Percentiles rank a stretch among this genome's conserved stretches.
phyloP scores from a whole-genome alignment of 257 asterid species.

The Solanum piurae region DNA sequence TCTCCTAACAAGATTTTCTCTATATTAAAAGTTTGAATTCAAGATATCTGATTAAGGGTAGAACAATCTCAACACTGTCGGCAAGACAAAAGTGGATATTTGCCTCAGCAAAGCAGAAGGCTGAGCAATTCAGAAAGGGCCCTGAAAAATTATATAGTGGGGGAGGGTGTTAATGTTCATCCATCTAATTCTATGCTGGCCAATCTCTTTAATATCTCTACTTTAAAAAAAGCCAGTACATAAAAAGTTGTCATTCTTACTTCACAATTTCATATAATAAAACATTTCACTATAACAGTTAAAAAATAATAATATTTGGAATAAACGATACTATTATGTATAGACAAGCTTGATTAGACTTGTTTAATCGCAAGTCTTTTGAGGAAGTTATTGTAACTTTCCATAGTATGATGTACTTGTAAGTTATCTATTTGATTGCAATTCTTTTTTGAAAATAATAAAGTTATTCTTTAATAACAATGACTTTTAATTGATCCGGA shows the following conservation, averaged over 20 bases:
- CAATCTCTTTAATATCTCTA: neutral
- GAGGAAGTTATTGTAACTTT: neutral
- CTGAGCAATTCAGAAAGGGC: neutral
- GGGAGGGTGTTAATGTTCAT: neutral
- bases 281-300: neutral
- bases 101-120: neutral
- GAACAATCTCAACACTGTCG: neutral
- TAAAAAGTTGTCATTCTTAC: neutral
- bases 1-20: too few relatives aligned
- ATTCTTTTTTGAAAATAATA: neutral
- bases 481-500: neutral
- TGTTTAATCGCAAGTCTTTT: neutral
- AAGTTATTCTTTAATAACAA: neutral
- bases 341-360: neutral
- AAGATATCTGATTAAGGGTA: too few relatives aligned
- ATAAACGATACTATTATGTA: neutral
- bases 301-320: too few relatives aligned
- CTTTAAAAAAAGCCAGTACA: neutral
- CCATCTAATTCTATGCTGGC: neutral
- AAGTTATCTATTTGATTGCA: neutral
- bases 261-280: neutral
- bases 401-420: neutral
- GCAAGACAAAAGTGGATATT: neutral
- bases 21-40: accelerated
- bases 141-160: neutral